Base-by-base conservation (phyloP, 176 grass and related monocot species). In the Chloris gayana region DNA sequence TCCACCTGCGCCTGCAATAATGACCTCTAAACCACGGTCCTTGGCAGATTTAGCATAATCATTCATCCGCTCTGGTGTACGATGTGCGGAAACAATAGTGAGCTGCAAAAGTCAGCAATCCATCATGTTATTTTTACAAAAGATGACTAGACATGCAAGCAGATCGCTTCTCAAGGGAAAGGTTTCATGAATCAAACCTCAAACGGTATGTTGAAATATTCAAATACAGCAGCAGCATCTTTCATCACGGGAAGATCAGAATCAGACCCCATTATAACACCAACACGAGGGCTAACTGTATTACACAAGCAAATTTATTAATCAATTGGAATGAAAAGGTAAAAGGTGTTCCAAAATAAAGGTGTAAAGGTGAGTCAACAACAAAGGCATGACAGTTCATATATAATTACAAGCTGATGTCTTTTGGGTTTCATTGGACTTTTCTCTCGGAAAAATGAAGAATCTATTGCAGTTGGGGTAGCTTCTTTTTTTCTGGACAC, bases 191-290 rank as follows among this genome's bases (percentile, higher is more conserved):
- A 78, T 80, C 83, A 75, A 84, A 99, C 96, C 88, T 99, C 90
- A 88, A 80, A 91, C 54, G 88, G 82, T 70, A 95, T 76, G 45
- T 80, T 86, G 85, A 99, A 95, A 38, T 79, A 69, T 64, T 80
- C 82, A 49, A 99, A 58, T 77, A 99, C 38, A 61, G 51, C 69
- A 19, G 87, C 90, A 67, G 92, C 92, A 80, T 91, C 96, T 89
- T 89, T 99, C 96, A 99, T 95, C 29, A 80, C 60, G 37, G 84
- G 82, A 69, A 99, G 90, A 86, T 99, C 90, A 27, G 96, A 95
- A 89, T 99, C 84, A 44, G 92, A 99, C 4, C 96, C 96, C 96
- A 95, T 99, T 72, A 99, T 93, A 80, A 99, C 84, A 29, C 86
- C 86, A 82, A 84, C 82, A 18, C 81, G 70, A 86, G 90, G 88